phyloP scores from a whole-genome alignment of 2,329 filamentous ascomycete species.

The Cladosporium colombiae region DNA sequence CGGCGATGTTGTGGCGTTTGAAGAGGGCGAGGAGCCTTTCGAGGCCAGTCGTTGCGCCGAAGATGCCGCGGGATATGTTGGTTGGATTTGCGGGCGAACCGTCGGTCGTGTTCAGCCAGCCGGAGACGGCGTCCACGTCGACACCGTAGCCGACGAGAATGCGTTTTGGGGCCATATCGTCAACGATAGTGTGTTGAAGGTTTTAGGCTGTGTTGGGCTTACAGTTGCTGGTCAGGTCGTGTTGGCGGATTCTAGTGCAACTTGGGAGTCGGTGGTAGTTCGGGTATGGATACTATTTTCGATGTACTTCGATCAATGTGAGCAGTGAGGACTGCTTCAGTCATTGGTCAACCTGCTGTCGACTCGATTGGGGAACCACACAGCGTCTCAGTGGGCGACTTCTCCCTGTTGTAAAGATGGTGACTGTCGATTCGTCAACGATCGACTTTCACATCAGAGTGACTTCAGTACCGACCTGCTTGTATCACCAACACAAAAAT shows the following conservation, averaged over 20 bases:
- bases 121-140: conserved; percentile 44
- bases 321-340: neutral
- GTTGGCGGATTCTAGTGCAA: neutral
- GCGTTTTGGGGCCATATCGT: conserved; percentile 36
- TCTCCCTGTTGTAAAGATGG: no score
- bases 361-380: neutral
- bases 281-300: no score
- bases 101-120: conserved; percentile 45
- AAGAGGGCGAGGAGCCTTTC: conserved; percentile 45
- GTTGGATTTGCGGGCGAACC: conserved; percentile 42
- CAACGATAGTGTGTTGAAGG: neutral
- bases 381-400: no score
- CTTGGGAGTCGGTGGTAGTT: no score
- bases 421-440: no score
- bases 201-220: neutral
- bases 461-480: no score
- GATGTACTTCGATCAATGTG: neutral
- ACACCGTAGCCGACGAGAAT: conserved; percentile 44
- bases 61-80: conserved; percentile 43
- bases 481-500: no score
- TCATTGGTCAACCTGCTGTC: neutral
- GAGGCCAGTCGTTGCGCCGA: conserved; percentile 44
- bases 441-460: no score
- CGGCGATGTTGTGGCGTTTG: conserved; percentile 44
- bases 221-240: neutral